These are phyloP conservation scores for Acacia concinna DNA, from an alignment of 331 rosid genomes.

Conservation along the genomic window DNA sequence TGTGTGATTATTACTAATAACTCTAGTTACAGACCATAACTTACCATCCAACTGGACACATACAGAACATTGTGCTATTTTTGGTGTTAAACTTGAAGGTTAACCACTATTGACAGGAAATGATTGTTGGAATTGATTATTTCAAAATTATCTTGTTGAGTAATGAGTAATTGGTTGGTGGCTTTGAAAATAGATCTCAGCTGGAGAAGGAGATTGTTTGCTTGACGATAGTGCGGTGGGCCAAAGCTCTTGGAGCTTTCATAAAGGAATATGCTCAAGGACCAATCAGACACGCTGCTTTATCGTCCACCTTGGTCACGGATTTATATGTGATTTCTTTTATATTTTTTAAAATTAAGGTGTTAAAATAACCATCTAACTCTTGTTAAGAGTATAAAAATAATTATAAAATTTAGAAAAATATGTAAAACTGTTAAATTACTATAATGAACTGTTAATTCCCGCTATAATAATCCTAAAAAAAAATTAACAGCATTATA, in stretches of 20 bases:
- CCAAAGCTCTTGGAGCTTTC: neutral
- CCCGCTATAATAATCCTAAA: too few species aligned
- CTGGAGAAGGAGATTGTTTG: constrained; percentile 22
- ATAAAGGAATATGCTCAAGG: constrained; percentile 27
- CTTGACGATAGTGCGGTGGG: neutral
- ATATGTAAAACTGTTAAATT: too few species aligned
- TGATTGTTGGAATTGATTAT: neutral
- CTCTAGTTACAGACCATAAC: neutral
- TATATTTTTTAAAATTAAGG: neutral
- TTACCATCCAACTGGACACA: neutral
- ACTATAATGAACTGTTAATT: too few species aligned
- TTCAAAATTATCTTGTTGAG: neutral
- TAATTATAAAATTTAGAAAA: too few species aligned
- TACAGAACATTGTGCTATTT: neutral
- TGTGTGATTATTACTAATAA: neutral
- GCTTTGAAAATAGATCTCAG: constrained; percentile 12
- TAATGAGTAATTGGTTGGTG: constrained; percentile 9
- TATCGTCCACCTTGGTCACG: neutral
- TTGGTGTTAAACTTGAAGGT: neutral
- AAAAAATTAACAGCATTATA: too few species aligned
- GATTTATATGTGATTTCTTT: neutral
- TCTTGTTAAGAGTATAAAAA: too few species aligned
- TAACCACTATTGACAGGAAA: neutral
- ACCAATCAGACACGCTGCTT: neutral
- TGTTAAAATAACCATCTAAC: too few species aligned